Evolutionary conservation across 2,329 filamentous ascomycete species (phyloP).

Genomic region (Herpomyces periplanetae): DNA sequence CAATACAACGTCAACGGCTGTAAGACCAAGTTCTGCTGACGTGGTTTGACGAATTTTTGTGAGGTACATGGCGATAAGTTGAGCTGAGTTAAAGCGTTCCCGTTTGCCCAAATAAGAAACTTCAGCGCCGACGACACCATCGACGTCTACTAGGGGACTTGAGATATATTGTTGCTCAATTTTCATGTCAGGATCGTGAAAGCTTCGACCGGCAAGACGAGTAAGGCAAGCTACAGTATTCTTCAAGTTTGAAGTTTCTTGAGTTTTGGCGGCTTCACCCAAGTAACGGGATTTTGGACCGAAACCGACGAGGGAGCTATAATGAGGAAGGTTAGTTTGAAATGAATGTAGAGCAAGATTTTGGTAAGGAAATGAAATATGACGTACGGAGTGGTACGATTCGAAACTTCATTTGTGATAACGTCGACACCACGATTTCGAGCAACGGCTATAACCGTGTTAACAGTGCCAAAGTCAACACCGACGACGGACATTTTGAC

Average conservation of each 20-base stretch:
- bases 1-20: conserved; percentile 69
- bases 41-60: conserved; percentile 75
- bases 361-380: conserved; percentile 3
- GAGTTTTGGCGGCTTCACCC: conserved; percentile 80
- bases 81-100: conserved; percentile 69
- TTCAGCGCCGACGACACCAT: conserved; percentile 79
- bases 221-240: conserved; percentile 84
- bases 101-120: conserved; percentile 77
- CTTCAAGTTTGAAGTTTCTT: conserved; percentile 97
- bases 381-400: conserved; percentile 82
- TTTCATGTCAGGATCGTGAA: conserved; percentile 65
- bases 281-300: conserved; percentile 72
- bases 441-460: conserved; percentile 87
- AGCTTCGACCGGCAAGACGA: conserved; percentile 49
- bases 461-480: conserved; percentile 79
- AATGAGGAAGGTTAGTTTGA: conserved; percentile 4
- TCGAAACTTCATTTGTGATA: conserved; percentile 95
- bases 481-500: conserved; percentile 25
- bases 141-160: conserved; percentile 46
- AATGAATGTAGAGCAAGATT: conserved; percentile 2
- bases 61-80: conserved; percentile 77
- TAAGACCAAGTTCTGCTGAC: conserved; percentile 46
- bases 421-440: conserved; percentile 97
- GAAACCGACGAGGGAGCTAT: conserved; percentile 67
- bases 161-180: conserved; percentile 73